Percentiles rank a stretch among this genome's conserved stretches.
These are phyloP conservation scores for Pezicula rhizophila DNA, from an alignment of 2,329 filamentous ascomycete genomes.

Conservation along the genomic window DNA sequence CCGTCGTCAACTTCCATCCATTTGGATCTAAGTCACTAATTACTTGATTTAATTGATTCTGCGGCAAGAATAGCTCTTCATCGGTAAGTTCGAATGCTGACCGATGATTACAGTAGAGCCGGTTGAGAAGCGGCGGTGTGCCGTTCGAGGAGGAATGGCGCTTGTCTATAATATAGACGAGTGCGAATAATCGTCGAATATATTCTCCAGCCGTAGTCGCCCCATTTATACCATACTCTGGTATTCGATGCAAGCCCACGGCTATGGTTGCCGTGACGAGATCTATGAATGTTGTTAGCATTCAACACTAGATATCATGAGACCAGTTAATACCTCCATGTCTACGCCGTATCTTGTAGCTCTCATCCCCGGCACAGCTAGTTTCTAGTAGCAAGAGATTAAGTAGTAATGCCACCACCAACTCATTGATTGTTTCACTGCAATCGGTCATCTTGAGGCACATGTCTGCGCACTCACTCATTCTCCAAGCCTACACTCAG, in stretches of 20 bases:
- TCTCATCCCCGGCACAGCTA: constrained; percentile 21
- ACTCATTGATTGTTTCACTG: constrained; percentile 15
- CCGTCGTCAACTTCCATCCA: constrained; percentile 21
- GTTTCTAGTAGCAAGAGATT: constrained; percentile 17
- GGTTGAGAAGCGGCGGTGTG: constrained; percentile 18
- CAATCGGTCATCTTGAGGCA: constrained; percentile 15
- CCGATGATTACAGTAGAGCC: constrained; percentile 18
- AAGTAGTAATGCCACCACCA: constrained; percentile 14
- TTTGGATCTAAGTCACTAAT: constrained; percentile 14
- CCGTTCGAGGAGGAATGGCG: constrained; percentile 19
- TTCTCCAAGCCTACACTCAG: constrained; percentile 16
- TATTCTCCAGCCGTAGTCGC: constrained; percentile 23
- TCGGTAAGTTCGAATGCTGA: constrained; percentile 21
- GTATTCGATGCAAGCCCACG: constrained; percentile 23
- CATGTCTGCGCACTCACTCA: constrained; percentile 25
- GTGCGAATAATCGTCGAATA: constrained; percentile 18
- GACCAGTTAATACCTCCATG: constrained; percentile 8
- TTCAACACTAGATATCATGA: neutral
- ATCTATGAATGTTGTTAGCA: constrained; percentile 3
- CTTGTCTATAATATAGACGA: constrained; percentile 22
- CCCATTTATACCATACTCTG: constrained; percentile 12
- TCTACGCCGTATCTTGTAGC: constrained; percentile 17
- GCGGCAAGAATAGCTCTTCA: constrained; percentile 16
- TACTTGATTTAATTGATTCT: constrained; percentile 10
- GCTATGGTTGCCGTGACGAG: constrained; percentile 18